phyloP scores from a whole-genome alignment of 2,329 filamentous ascomycete genomes.

The Ophiostoma sp. region DNA sequence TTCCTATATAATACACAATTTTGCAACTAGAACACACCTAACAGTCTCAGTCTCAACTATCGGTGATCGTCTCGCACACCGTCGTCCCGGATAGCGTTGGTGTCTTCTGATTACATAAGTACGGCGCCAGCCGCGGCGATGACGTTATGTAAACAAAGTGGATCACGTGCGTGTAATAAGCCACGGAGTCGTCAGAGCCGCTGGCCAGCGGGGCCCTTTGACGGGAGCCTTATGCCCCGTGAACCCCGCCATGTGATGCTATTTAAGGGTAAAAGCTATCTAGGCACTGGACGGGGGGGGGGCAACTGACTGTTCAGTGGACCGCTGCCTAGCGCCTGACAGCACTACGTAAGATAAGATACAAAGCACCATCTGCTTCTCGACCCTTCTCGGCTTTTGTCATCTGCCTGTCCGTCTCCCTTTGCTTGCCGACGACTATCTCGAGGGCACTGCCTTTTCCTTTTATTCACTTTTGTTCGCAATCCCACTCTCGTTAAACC shows the following conservation, averaged over 20 bases:
- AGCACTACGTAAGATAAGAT: constrained; percentile 7
- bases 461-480: neutral
- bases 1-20: neutral
- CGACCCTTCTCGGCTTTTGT: constrained; percentile 1
- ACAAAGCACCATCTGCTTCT: neutral
- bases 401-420: neutral
- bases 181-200: neutral
- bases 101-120: neutral
- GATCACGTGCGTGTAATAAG: neutral
- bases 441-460: neutral
- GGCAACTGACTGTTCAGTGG: neutral
- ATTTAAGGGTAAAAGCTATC: neutral
- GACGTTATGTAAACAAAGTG: neutral
- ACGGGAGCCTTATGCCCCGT: constrained; percentile 3
- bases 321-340: constrained; percentile 15
- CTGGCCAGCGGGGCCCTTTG: neutral
- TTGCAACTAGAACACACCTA: neutral
- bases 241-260: constrained; percentile 21
- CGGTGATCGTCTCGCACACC: neutral
- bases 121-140: neutral
- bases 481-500: neutral
- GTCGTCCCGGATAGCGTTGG: neutral
- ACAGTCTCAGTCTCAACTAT: neutral
- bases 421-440: neutral
- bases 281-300: neutral